phyloP scores from a whole-genome alignment of 2,329 filamentous ascomycete species.

The Colletotrichum sp. region DNA sequence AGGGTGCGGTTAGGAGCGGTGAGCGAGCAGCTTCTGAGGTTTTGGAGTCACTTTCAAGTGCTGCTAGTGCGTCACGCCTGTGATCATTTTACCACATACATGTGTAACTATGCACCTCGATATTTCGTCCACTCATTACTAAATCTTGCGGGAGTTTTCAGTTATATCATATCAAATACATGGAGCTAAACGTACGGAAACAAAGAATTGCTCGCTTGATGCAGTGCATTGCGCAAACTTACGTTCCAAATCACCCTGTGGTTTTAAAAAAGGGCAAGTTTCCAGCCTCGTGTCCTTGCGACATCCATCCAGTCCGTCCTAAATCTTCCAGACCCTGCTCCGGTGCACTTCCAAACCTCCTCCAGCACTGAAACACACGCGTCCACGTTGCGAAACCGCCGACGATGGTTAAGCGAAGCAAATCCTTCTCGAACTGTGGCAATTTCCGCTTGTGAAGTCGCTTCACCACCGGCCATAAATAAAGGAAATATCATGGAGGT shows the following conservation, averaged over 20 bases:
- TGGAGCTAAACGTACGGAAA: neutral
- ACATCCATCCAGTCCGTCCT: neutral
- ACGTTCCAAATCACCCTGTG: neutral
- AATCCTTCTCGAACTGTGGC: neutral
- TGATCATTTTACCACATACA: neutral
- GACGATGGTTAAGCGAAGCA: neutral
- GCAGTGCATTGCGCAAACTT: neutral
- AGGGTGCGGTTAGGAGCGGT: conserved; percentile 57
- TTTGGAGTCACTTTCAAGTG: neutral
- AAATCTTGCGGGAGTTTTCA: neutral
- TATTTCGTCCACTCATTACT: neutral
- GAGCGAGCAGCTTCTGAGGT: conserved; percentile 53
- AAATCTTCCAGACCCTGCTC: neutral
- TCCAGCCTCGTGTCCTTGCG: neutral
- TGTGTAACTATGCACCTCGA: neutral
- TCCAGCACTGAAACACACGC: neutral
- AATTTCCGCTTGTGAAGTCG: neutral
- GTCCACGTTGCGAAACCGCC: neutral
- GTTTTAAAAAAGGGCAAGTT: neutral
- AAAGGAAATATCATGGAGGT: neutral
- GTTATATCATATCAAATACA: neutral
- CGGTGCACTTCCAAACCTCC: neutral
- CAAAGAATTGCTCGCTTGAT: neutral
- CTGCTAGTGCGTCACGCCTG: neutral
- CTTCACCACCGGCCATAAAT: neutral